A percentile compares a stretch with the other conserved stretches of the same genome.
Conservation (phyloP, 176 grass and related monocot genomes). For the Musa troglodytarum region DNA sequence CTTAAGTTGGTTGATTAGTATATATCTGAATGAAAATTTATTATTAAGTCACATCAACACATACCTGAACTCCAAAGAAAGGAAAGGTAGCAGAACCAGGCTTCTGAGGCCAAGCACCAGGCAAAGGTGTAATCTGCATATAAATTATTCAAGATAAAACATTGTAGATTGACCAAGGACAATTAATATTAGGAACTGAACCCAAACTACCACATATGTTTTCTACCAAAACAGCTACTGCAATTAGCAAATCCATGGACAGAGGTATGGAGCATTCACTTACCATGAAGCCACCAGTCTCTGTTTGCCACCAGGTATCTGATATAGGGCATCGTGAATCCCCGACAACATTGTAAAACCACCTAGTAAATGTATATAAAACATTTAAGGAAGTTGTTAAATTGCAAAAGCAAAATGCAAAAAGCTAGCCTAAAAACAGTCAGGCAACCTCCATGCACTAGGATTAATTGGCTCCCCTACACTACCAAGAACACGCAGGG, state of each 20-base stretch:
- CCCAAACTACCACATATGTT: too few species aligned
- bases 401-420: slow-evolving; percentile 10
- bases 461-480: slow-evolving; percentile 98
- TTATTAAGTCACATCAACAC: too few species aligned
- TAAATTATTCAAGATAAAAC: slow-evolving; percentile 18
- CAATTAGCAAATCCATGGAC: neutral
- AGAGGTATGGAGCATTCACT: slow-evolving; percentile 5
- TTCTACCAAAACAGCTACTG: neutral
- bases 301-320: slow-evolving; percentile 99
- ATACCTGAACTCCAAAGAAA: slow-evolving; percentile 93
- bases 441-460: slow-evolving; percentile 74
- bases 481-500: slow-evolving; percentile 93
- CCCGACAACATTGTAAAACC: slow-evolving; percentile 85
- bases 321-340: slow-evolving; percentile 85
- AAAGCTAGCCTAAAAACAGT: slow-evolving; percentile 6
- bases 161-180: slow-evolving; percentile 1
- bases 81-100: slow-evolving; percentile 91
- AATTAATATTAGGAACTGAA: neutral
- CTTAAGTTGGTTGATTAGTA: neutral
- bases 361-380: slow-evolving; percentile 38
- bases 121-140: slow-evolving; percentile 83
- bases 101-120: slow-evolving; percentile 93
- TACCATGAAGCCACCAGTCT: slow-evolving; percentile 99
- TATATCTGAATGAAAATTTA: neutral
- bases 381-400: slow-evolving; percentile 18